Conservation (phyloP, 1,284 basidiomycete genomes). For the Apiotrichum gamsii region DNA sequence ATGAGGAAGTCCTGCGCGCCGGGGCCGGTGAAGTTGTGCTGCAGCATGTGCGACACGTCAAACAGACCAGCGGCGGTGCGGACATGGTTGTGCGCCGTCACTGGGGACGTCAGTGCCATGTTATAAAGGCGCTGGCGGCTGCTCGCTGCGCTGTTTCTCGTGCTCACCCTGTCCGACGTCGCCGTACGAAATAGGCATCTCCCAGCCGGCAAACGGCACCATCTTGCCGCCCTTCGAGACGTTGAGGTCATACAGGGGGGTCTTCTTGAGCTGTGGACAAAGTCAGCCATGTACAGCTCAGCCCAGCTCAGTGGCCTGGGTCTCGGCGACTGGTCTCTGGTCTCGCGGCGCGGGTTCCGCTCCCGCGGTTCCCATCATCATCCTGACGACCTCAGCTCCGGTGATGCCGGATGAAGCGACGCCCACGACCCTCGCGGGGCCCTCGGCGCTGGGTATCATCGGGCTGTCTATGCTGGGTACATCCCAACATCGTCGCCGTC, state of each 20-base stretch:
- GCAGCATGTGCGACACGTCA: conserved; percentile 98
- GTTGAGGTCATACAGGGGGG: conserved; percentile 88
- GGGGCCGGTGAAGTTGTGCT: conserved; percentile 72
- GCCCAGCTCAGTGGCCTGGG: too few relatives aligned
- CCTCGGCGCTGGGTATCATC: too few relatives aligned
- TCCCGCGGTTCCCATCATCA: too few relatives aligned
- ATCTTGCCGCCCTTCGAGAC: conserved; percentile 79
- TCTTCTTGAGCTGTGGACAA: conserved; percentile 56
- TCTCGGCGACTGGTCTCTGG: too few relatives aligned
- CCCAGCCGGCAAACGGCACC: conserved; percentile 92
- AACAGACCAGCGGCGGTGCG: conserved; percentile 80
- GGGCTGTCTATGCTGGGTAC: too few relatives aligned
- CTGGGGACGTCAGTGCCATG: conserved; percentile 49
- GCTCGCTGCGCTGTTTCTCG: too few relatives aligned
- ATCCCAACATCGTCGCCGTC: too few relatives aligned
- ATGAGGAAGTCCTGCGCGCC: conserved; percentile 72
- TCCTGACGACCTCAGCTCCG: too few relatives aligned
- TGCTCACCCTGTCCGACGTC: conserved; percentile 69
- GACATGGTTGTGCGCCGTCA: conserved; percentile 86
- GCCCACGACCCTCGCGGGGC: too few relatives aligned
- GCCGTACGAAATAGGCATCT: conserved; percentile 88
- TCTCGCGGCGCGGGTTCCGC: too few relatives aligned
- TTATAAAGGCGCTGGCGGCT: neutral
- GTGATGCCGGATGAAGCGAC: too few relatives aligned
- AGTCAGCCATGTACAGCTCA: too few relatives aligned